These are phyloP conservation scores for Fraxinus baroniana DNA, from an alignment of 305 asterid genomes.

Conservation along the genomic window DNA sequence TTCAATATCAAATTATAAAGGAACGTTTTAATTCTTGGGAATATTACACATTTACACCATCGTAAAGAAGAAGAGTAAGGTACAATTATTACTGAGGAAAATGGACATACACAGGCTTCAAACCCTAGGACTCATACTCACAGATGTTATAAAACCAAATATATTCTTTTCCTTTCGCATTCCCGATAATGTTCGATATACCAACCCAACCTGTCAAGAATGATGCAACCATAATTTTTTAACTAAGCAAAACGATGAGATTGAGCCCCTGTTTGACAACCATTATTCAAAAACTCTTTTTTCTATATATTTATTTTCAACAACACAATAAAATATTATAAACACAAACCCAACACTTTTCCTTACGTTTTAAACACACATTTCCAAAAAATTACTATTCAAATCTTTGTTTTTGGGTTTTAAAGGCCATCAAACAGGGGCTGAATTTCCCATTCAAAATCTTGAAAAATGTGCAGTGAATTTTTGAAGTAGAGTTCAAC, in stretches of 20 bases:
- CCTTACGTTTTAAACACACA: no score
- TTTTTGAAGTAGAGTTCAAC: not conserved
- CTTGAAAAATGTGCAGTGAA: not conserved
- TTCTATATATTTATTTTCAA: no score
- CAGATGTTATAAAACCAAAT: conserved; percentile 61
- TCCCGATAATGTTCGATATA: conserved; percentile 46
- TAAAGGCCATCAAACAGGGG: no score
- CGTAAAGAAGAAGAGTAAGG: not conserved
- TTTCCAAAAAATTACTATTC: no score
- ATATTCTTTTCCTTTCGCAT: conserved; percentile 33
- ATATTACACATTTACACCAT: conserved; percentile 2
- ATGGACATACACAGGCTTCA: conserved; percentile 18
- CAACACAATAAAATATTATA: no score
- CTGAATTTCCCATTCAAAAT: not conserved
- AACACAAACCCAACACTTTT: no score
- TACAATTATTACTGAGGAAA: not conserved
- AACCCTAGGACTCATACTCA: conserved; percentile 29
- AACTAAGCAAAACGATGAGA: not conserved
- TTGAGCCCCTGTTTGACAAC: no score
- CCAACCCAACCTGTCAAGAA: conserved; percentile 57
- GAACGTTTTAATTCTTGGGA: not conserved
- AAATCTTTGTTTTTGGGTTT: no score
- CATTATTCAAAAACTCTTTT: no score
- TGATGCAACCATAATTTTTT: conserved; percentile 4
- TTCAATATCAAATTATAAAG: not conserved